Evolutionary conservation across 495 filamentous ascomycete species (phyloP), one percentile per base, ranked within the genome.

Genomic region (Annulohypoxylon moriforme): DNA sequence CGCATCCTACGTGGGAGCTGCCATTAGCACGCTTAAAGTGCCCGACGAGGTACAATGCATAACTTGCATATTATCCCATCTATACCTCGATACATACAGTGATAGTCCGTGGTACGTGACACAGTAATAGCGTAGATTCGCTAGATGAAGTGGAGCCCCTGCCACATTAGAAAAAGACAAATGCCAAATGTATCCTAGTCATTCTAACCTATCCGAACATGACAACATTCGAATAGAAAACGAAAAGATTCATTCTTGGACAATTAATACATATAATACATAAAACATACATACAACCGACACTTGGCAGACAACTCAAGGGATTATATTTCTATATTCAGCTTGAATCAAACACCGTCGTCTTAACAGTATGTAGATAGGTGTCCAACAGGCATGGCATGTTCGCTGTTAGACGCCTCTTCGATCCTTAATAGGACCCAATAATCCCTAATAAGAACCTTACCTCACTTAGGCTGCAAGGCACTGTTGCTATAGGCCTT

Each of bases 401-500:
- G n/a, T n/a, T n/a, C n/a, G n/a, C n/a, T 29, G 38, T 34, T 50
- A 10, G 36, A 47, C 47, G 20, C 50, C 22, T 55, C 20, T 11
- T 13, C 14, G 11, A 25, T 24, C 46, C 46, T 24, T 49, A 25
- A 25, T 49, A 49, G 46, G 46, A 49, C 40, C 46, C 25, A 49
- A 49, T 49, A 49, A 22, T 49, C 18, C 22, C 20, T 49, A 27
- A 29, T 29, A 4, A n/a, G 24, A n/a, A 52, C 38, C 16, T 29
- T 47, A 25, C 16, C 20, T 25, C 49, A 38, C 20, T 25, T 52
- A 38, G 69, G 63, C 63, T 62, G 63, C 63, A 67, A 71, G 69
- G 63, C 61, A 70, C 67, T 34, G 34, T 33, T 14, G 13, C 20
- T 18, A 18, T 44, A 44, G n/a, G n/a, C 5, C 40, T 44, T 44